These are phyloP conservation scores for Ascochyta fabae DNA, from an alignment of 2,329 filamentous ascomycete genomes.

Conservation along the genomic window DNA sequence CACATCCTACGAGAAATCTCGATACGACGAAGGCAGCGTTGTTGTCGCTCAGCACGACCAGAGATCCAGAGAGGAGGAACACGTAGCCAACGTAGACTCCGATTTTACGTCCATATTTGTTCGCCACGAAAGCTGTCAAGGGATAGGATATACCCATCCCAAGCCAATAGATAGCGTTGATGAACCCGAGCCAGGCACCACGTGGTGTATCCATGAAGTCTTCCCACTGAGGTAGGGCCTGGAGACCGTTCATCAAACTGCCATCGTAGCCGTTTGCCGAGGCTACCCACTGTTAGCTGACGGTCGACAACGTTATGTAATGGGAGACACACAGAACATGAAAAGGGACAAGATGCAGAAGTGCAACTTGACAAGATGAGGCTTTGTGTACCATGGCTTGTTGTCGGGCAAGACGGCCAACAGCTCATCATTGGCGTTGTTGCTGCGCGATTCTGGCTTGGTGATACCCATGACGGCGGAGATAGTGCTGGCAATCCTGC, in stretches of 20 bases:
- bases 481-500: background rate
- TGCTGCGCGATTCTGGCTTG: background rate
- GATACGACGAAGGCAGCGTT: slow-evolving; percentile 45
- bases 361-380: slow-evolving; percentile 17
- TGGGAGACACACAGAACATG: slow-evolving; percentile 7
- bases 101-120: slow-evolving; percentile 45
- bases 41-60: slow-evolving; percentile 28
- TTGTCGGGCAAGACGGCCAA: slow-evolving; percentile 12
- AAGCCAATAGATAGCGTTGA: slow-evolving; percentile 16
- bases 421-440: slow-evolving; percentile 3
- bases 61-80: slow-evolving; percentile 40
- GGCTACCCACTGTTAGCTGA: slow-evolving; percentile 2
- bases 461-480: slow-evolving; percentile 3
- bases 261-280: slow-evolving; percentile 40
- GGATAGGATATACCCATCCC: slow-evolving; percentile 39
- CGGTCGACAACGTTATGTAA: background rate
- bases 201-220: slow-evolving; percentile 25
- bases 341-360: slow-evolving; percentile 14
- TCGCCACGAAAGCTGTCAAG: slow-evolving; percentile 40
- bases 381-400: slow-evolving; percentile 13
- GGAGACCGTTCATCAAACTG: slow-evolving; percentile 38
- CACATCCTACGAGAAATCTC: slow-evolving; percentile 48
- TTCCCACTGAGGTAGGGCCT: slow-evolving; percentile 26
- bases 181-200: slow-evolving; percentile 16
- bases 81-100: slow-evolving; percentile 43